Conservation (phyloP, 2,329 filamentous ascomycete species). For the Venturia nashicola region DNA sequence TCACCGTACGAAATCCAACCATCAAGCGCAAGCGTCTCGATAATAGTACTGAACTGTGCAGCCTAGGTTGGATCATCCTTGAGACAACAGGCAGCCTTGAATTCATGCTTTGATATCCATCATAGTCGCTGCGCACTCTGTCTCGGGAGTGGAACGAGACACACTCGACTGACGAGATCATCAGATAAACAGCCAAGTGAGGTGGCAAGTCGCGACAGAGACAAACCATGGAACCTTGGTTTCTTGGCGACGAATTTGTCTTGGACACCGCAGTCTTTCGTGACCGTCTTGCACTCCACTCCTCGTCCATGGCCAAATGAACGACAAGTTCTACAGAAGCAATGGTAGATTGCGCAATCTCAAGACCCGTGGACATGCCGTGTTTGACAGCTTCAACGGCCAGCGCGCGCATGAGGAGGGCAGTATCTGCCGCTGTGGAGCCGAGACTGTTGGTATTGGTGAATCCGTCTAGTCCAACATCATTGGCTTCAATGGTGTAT, state of each 20-base stretch:
- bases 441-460: no score
- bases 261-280: slow-evolving; percentile 47
- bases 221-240: slow-evolving; percentile 64
- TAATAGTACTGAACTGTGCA: slow-evolving; percentile 24
- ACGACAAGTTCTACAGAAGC: slow-evolving; percentile 35
- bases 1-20: slow-evolving; percentile 9
- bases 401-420: no score
- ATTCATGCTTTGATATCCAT: slow-evolving; percentile 21
- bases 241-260: slow-evolving; percentile 47
- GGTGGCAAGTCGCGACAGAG: not conserved
- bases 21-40: slow-evolving; percentile 7
- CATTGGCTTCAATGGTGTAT: no score
- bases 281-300: slow-evolving; percentile 52
- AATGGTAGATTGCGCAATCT: slow-evolving; percentile 48
- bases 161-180: not conserved
- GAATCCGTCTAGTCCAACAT: no score
- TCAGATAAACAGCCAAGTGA: not conserved
- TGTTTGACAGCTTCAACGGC: no score
- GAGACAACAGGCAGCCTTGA: not conserved
- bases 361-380: no score
- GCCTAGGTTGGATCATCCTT: not conserved
- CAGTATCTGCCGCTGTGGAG: no score
- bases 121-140: not conserved
- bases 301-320: slow-evolving; percentile 58
- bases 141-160: not conserved